These are phyloP conservation scores for Yamadazyma phyllophila DNA, from an alignment of 805 yeast genomes.

Conservation along the genomic window DNA sequence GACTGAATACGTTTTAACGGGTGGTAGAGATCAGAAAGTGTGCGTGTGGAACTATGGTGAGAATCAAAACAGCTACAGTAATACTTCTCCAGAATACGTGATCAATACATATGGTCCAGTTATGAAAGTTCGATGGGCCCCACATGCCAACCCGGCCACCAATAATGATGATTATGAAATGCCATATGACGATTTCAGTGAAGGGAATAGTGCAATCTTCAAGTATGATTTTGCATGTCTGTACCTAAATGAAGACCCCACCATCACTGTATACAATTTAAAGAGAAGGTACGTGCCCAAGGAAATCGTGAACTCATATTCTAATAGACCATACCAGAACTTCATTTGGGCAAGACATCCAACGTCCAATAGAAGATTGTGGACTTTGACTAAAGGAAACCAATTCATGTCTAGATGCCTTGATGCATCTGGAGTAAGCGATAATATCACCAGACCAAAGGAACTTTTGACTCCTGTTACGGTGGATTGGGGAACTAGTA, in stretches of 20 bases:
- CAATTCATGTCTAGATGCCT: constrained; percentile 35
- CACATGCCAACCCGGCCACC: constrained; percentile 19
- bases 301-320: constrained; percentile 56
- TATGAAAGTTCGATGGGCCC: constrained; percentile 67
- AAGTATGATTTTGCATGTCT: constrained; percentile 72
- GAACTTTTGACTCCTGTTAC: constrained; percentile 54
- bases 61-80: constrained; percentile 9
- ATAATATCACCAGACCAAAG: constrained; percentile 33
- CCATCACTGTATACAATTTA: constrained; percentile 66
- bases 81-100: constrained; percentile 59
- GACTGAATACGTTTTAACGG: constrained; percentile 76
- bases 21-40: constrained; percentile 85
- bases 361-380: constrained; percentile 23
- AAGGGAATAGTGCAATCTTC: constrained; percentile 28
- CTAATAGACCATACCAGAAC: constrained; percentile 40
- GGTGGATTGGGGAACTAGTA: constrained; percentile 56
- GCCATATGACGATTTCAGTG: background rate
- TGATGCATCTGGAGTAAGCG: constrained; percentile 18
- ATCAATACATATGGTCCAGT: constrained; percentile 77
- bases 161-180: constrained; percentile 23
- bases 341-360: constrained; percentile 40
- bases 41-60: constrained; percentile 66
- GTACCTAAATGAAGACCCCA: constrained; percentile 69
- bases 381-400: constrained; percentile 43
- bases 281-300: constrained; percentile 72